Percentiles rank a stretch among this genome's conserved stretches.
Conservation (phyloP, 306 rosid species). For the Hippophae tibetana region DNA sequence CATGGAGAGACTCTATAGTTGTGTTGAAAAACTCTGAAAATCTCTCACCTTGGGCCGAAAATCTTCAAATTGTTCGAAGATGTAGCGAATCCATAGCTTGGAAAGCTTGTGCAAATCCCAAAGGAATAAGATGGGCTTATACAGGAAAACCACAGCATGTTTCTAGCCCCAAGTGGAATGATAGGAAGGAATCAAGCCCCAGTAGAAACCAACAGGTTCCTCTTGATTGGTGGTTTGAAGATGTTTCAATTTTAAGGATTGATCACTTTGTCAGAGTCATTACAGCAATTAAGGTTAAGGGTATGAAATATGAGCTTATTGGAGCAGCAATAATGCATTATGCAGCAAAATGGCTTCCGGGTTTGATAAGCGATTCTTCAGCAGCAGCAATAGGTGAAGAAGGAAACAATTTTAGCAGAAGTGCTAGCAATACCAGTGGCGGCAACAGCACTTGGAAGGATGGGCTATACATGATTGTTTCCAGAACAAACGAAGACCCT, state of each 20-base stretch:
- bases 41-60: constrained; percentile 94
- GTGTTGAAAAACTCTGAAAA: constrained; percentile 92
- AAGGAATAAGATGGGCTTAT: constrained; percentile 89
- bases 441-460: constrained; percentile 53
- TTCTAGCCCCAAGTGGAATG: constrained; percentile 80
- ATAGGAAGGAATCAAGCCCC: constrained; percentile 75
- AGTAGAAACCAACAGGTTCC: constrained; percentile 69
- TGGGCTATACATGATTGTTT: constrained; percentile 76
- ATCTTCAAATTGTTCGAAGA: constrained; percentile 82
- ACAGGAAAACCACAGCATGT: constrained; percentile 56
- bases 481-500: constrained; percentile 48
- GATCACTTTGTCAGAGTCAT: constrained; percentile 92
- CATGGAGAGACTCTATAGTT: constrained; percentile 92
- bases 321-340: constrained; percentile 85
- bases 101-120: constrained; percentile 98
- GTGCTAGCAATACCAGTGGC: constrained; percentile 24
- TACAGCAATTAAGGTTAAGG: constrained; percentile 90
- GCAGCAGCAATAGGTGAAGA: constrained; percentile 35
- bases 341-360: constrained; percentile 80
- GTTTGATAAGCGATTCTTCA: constrained; percentile 31
- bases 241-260: constrained; percentile 76
- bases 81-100: constrained; percentile 98
- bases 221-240: constrained; percentile 99
- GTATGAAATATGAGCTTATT: constrained; percentile 72
- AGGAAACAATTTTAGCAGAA: constrained; percentile 29